Evolutionary conservation across 352 stramenopile genomes (phyloP), one percentile per base, ranked within the genome.

Genomic region (Phytophthora sp.): DNA sequence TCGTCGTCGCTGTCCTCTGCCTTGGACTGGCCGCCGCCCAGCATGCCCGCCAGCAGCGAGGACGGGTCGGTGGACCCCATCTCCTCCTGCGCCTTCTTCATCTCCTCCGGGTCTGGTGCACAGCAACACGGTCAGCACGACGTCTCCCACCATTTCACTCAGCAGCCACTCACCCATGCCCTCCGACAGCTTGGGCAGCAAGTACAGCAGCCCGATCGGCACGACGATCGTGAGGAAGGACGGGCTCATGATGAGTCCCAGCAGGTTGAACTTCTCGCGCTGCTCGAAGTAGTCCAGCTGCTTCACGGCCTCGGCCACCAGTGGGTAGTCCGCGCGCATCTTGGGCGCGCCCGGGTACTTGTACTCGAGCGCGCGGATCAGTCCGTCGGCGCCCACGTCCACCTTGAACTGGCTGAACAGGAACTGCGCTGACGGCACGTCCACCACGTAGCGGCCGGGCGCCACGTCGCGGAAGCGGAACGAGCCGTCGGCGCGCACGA

Each of bases 21-120:
- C 31, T 81, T 82, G 34, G 53, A 42, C 44, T 75, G 66, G 13
- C 68, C 82, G 26, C 85, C 85, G 27, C 86, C 86, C 48, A 95
- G 84, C 73, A 95, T 91, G 9, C 81, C 78, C 35, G 74, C 76
- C 43, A 95, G 69, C 38, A 95, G 60, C 23, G 82, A 72, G 26
- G 79, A 78, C 9, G 86, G 86, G 58, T 95, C 82, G 32, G 87
- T 66, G 10, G 82, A 76, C 18, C 82, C 86, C 56, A 95, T 89
- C 43, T 95, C 86, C 52, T 93, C 86, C 54, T 95, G 86, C 8
- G 84, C 86, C 56, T 93, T 91, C 73, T 95, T 95, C 72, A 91
- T 88, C 48, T 95, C 86, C 37, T 95, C 86, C 1, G 86, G 86
- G 51, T 95, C 86, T 92, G 41, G 18, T 38, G 13, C 23, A 67